Evolutionary conservation across 768 basidiomycete genomes (phyloP).

Genomic region (Mycena capillaripes): DNA sequence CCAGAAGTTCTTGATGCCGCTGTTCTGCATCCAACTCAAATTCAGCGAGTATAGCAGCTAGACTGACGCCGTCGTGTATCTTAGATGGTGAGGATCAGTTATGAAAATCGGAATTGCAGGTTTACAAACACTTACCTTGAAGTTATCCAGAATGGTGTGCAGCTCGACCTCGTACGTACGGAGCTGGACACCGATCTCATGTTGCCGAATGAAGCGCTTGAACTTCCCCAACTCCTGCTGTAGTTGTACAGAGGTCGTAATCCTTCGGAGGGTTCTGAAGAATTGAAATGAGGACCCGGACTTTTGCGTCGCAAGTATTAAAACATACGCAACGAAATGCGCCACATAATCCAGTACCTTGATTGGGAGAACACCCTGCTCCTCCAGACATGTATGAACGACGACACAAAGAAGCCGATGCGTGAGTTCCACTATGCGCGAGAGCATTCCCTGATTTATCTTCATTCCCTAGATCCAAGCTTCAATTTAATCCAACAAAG

Average conservation of each 20-base stretch:
- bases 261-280: slow-evolving; percentile 1
- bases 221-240: slow-evolving; percentile 16
- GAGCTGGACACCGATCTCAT: background rate
- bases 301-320: background rate
- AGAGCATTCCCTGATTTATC: background rate
- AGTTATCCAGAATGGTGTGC: background rate
- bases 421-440: background rate
- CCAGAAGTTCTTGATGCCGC: slow-evolving; percentile 11
- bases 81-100: background rate
- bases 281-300: background rate
- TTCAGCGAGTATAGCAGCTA: background rate
- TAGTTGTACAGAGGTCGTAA: background rate
- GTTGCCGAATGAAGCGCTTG: slow-evolving; percentile 12
- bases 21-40: background rate
- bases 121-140: background rate
- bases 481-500: background rate
- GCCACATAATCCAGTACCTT: background rate
- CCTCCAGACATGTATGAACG: background rate
- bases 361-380: background rate
- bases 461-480: background rate
- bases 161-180: background rate
- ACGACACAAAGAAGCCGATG: slow-evolving; percentile 5
- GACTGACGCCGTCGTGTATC: background rate
- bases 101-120: background rate
- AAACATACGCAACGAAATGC: background rate